A percentile compares a stretch with the other conserved stretches of the same genome.
phyloP scores from a whole-genome alignment of 2,329 filamentous ascomycete genomes.

The Penicillium sp. region DNA sequence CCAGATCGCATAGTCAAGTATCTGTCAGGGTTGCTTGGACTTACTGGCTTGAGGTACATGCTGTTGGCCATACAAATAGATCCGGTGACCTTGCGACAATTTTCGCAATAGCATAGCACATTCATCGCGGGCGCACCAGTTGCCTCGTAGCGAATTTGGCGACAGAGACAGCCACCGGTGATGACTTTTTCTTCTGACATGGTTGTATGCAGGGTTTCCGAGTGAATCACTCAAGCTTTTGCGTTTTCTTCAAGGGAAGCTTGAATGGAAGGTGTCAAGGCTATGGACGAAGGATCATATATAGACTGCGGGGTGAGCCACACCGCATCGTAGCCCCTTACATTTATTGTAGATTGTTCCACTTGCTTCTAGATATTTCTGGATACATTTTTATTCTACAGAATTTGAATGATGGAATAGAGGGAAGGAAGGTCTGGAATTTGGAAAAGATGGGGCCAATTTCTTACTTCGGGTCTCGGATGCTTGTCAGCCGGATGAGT shows the following conservation, averaged over 20 bases:
- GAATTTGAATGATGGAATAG: too few relatives aligned
- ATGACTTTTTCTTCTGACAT: background rate
- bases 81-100: slow-evolving; percentile 23
- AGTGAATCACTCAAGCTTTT: accelerated
- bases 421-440: too few relatives aligned
- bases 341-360: background rate
- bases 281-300: background rate
- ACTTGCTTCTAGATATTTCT: background rate
- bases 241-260: too few relatives aligned
- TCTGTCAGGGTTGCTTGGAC: background rate
- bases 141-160: slow-evolving; percentile 18
- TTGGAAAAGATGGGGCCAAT: too few relatives aligned
- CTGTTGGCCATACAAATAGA: slow-evolving; percentile 24
- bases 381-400: background rate
- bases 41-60: slow-evolving; percentile 13
- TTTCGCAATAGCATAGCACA: slow-evolving; percentile 25
- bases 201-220: background rate
- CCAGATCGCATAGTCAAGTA: background rate
- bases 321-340: background rate
- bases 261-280: background rate
- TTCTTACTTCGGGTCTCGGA: too few relatives aligned
- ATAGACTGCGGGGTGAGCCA: background rate
- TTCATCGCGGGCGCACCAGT: slow-evolving; percentile 11
- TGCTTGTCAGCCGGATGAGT: too few relatives aligned
- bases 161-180: slow-evolving; percentile 24